Percentiles rank a stretch among this genome's conserved stretches.
Evolutionary conservation across 768 basidiomycete genomes (phyloP).

Genomic region (Suillus clintonianus): DNA sequence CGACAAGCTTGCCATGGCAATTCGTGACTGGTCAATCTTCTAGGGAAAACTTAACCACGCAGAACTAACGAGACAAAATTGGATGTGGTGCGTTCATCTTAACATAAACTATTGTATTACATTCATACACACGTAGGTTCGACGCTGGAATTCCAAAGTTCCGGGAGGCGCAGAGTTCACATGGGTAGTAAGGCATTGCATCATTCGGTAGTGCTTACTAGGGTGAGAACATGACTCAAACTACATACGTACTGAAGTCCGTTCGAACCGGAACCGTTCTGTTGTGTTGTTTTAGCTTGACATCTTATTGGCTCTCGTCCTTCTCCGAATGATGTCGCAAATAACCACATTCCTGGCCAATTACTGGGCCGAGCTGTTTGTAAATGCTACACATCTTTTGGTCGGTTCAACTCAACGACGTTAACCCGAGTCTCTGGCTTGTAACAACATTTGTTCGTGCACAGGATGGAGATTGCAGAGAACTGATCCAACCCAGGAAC

Average conservation of each 20-base stretch:
- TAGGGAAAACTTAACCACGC: constrained; percentile 6
- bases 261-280: no score
- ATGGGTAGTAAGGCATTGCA: neutral
- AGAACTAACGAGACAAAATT: constrained; percentile 7
- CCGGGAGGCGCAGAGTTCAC: neutral
- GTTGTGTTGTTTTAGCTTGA: neutral
- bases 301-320: no score
- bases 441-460: constrained; percentile 28
- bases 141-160: constrained; percentile 20
- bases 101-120: neutral
- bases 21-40: constrained; percentile 9
- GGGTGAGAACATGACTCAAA: no score
- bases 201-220: no score
- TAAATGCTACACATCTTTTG: neutral
- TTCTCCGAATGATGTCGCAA: neutral
- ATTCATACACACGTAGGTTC: constrained; percentile 13
- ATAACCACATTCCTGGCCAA: no score
- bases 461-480: neutral
- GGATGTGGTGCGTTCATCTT: constrained; percentile 20
- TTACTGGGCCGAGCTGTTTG: no score
- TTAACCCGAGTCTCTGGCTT: constrained; percentile 12
- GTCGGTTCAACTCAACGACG: neutral
- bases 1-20: neutral
- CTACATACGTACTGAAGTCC: no score
- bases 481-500: neutral